Evolutionary conservation across 2,329 filamentous ascomycete genomes (phyloP), one percentile per base, ranked within the genome.

Genomic region (Mollisia scopiformis): DNA sequence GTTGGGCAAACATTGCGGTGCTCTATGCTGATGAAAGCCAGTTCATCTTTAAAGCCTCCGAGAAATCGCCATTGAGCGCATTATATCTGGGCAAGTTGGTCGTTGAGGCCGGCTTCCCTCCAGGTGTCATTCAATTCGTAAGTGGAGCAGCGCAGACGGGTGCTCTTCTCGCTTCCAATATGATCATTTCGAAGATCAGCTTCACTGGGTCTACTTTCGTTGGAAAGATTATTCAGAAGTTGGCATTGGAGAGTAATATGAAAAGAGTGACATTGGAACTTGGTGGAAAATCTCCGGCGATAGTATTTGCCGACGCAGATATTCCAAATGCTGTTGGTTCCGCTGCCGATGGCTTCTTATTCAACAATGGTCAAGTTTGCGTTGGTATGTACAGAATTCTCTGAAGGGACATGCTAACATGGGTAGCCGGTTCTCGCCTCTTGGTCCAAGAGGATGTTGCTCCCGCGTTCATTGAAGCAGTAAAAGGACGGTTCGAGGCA

Each of bases 301-400:
- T 79, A 8, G 72, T 80, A 1, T 80, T 80, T 58, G 75, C 76
- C 21, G 78, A 80, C 64, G 72, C 70, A 14, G 73, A 79, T 65
- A 68, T 80, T 14, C 75, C 77, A 2, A 76, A 78, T 81, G 79
- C 55, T 86, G 86, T 72, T 57, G 54, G 55, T 13, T 53, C 51
- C 56, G 71, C 69, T 19, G 71, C 71, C 47, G 71, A 73, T 63
- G 69, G 75, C 16, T 75, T 91, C 81, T 87, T 90, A 78, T 86
- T 86, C 58, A 91, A 91, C 68, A 86, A 85, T 0, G 89, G 88
- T 23, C 89, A 92, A 74, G 87, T 91, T 53, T 92, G 89, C 78
- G 90, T 88, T 31, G 49, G 49, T 51, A 33, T 7, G 47, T 31
- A 19, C 6, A 8, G 10, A 14, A 25, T 21, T 13, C 6, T 5